phyloP scores from a whole-genome alignment of 2,329 filamentous ascomycete genomes.

The Tolypocladium guangdongense region DNA sequence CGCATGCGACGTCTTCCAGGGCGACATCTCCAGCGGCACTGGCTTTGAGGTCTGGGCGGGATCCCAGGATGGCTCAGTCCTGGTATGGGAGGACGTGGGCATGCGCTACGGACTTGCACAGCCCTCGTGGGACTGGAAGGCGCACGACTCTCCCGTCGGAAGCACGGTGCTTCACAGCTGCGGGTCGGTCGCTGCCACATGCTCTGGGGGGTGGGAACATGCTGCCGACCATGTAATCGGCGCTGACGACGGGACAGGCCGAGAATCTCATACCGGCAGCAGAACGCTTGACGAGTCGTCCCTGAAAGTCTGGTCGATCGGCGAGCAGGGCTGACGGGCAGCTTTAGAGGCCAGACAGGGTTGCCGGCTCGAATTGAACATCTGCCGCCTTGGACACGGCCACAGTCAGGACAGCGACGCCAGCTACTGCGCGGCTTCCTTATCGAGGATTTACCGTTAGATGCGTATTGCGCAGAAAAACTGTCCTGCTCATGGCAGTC shows the following conservation, averaged over 20 bases:
- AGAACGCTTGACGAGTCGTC: constrained; percentile 10
- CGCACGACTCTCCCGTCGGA: constrained; percentile 36
- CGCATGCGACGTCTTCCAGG: constrained; percentile 41
- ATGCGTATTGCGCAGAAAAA: background rate
- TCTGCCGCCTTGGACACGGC: no score
- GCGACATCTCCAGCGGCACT: constrained; percentile 16
- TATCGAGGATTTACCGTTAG: background rate
- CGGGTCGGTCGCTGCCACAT: constrained; percentile 45
- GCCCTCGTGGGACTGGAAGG: constrained; percentile 39
- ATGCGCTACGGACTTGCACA: constrained; percentile 29
- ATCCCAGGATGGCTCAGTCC: constrained; percentile 39
- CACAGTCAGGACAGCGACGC: no score
- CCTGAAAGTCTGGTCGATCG: constrained; percentile 12
- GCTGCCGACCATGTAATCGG: constrained; percentile 2
- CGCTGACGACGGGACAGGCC: background rate
- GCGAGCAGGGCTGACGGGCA: background rate
- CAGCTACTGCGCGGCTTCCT: no score
- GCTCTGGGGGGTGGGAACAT: constrained; percentile 42
- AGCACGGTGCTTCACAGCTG: constrained; percentile 39
- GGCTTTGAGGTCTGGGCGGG: constrained; percentile 55
- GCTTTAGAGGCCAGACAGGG: background rate
- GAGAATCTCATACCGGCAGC: background rate
- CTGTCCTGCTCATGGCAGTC: background rate
- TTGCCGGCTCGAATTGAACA: background rate
- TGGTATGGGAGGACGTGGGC: constrained; percentile 48